Conservation (phyloP, 2,329 filamentous ascomycete species). For the Thelonectria blattea region DNA sequence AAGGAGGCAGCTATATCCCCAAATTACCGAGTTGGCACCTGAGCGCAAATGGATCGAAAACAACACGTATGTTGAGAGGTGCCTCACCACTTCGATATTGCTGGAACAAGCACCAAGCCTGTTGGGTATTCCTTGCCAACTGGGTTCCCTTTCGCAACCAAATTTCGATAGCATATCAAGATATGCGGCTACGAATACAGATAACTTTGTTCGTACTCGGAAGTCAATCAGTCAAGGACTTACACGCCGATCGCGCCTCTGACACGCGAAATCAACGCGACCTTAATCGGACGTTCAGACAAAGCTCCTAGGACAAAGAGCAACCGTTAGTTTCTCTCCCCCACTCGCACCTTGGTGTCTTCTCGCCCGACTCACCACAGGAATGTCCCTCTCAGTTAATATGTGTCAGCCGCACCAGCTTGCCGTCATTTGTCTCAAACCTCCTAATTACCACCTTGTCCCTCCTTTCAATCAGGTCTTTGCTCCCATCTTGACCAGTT, state of each 20-base stretch:
- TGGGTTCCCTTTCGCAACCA: neutral
- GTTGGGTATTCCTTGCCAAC: neutral
- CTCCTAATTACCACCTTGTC: neutral
- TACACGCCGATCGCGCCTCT: neutral
- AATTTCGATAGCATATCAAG: neutral
- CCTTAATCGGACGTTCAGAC: neutral
- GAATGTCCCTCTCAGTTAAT: neutral
- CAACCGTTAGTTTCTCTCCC: conserved; percentile 1
- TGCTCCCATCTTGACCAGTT: conserved; percentile 4
- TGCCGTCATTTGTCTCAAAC: conserved; percentile 6
- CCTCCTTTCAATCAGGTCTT: neutral
- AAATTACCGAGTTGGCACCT: neutral
- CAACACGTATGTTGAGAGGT: neutral
- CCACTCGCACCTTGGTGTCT: neutral
- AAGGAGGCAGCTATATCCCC: neutral
- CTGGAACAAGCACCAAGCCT: neutral
- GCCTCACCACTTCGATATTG: neutral
- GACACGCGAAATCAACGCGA: conserved; percentile 1
- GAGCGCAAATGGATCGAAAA: neutral
- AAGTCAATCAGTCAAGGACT: conserved; percentile 9
- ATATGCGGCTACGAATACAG: neutral
- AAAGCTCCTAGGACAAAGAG: conserved; percentile 7
- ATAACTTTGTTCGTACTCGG: conserved; percentile 6
- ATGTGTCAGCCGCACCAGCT: conserved; percentile 1
- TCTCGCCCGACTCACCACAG: neutral